phyloP scores from a whole-genome alignment of 108 stramenopile species.

The Aurantiochytrium sp. region DNA sequence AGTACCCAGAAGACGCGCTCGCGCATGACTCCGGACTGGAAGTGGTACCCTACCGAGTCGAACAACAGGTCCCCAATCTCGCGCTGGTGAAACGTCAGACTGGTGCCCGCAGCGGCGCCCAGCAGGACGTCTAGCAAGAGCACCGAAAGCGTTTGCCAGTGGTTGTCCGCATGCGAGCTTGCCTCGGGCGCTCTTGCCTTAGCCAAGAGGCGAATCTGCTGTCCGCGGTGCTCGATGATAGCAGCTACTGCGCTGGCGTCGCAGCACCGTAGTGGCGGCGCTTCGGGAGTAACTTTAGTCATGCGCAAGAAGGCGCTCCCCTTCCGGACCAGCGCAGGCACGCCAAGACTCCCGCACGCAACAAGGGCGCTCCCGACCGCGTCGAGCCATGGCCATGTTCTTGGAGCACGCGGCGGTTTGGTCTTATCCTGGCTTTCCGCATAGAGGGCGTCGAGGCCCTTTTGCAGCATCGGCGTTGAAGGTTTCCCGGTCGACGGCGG shows the following conservation, averaged over 20 bases:
- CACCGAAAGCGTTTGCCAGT: too few species aligned
- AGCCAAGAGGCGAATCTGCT: not conserved
- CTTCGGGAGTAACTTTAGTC: not conserved
- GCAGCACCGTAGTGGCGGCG: not conserved
- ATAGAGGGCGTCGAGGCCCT: too few species aligned
- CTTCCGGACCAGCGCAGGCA: not conserved
- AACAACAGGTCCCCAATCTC: not conserved
- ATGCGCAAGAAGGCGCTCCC: not conserved
- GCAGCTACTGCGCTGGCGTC: not conserved
- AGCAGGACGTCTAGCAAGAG: not conserved
- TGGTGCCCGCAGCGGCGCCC: not conserved
- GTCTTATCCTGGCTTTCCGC: too few species aligned
- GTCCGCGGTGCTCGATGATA: not conserved
- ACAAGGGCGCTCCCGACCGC: not conserved
- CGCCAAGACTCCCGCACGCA: not conserved
- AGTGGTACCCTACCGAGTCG: not conserved
- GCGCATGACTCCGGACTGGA: not conserved
- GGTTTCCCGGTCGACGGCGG: too few species aligned
- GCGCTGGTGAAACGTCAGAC: not conserved
- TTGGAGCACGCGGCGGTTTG: not conserved
- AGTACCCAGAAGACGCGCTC: not conserved
- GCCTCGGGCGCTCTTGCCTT: not conserved
- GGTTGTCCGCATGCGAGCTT: too few species aligned
- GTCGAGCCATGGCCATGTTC: not conserved
- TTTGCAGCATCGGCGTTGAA: too few species aligned